Base-by-base conservation (phyloP, 2,329 filamentous ascomycete species). In the Epichloe brachyelytri region DNA sequence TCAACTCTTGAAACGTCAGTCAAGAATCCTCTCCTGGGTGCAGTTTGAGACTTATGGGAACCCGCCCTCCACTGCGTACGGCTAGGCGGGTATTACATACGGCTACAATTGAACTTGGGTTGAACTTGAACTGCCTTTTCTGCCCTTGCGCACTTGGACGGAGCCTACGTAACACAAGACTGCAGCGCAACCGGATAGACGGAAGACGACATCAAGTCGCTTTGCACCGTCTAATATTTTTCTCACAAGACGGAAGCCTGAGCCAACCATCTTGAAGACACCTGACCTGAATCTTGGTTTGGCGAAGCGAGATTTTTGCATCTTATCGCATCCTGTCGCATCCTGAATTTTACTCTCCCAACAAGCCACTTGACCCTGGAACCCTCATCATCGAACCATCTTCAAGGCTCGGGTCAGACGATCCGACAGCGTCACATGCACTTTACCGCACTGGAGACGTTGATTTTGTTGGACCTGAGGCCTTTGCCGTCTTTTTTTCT, bases 181-280 rank as follows among this genome's bases (percentile, higher is more conserved):
- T 60, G 57, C 57, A 51, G 55, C 54, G 51, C 57, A 52, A 58
- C 54, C 53, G 54, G 53, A 51, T 53, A 52, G 45, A 54, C 57
- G 57, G 56, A 52, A 51, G 43, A 55, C 54, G 52, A 55, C 53
- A 40, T 52, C 50, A 55, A 55, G 50, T 34, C 50, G 37, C 46
- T 53, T 54, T 51, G 49, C 50, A 49, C 52, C 49, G 51, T 51
- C 49, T 51, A 47, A 51, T 54, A 33, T 38, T 47, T 38, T 34
- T 43, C 41, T 46, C 20, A 49, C 39, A 20, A 39, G 49, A 49
- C 52, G 49, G 37, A 48, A 51, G 46, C 46, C 37, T 43, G 26
- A 30, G 37, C 49, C 49, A 51, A 51, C 49, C 49, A 51, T 40
- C 44, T 49, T 36, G 17, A 38, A 40, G 45, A 34, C 39, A 34